Base-by-base conservation (phyloP, 768 basidiomycete species). In the Ramaria sp. region DNA sequence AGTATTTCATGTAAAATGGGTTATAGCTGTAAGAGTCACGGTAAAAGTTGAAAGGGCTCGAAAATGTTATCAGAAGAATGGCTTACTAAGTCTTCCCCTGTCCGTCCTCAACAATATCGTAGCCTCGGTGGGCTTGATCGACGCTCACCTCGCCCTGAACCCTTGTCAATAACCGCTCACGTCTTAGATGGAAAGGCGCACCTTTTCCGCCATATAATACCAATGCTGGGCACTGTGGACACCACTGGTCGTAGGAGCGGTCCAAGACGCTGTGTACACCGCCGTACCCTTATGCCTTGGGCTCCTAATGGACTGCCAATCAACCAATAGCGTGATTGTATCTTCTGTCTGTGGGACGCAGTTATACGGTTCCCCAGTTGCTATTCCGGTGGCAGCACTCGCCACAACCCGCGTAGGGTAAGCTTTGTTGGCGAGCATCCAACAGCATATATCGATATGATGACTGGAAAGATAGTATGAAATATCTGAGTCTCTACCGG, bases 401-500 rank as follows among this genome's bases (percentile, higher is more conserved):
- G 90, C 92, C 37, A 91, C 85, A 48, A 96, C 93, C 54, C 88
- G 81, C 60, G 87, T 88, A 22, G 86, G 85, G 48, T 84, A 65
- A 27, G 84, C 88, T 55, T 75, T 78, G 64, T 79, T 83, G 61
- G 86, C 83, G 58, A 89, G 71, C 57, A 88, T 85, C 87, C 87
- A 88, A 66, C 84, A 86, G 67, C 82, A 85, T 59, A 88, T 86
- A 61, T 90, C 90, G 63, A 94, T 87, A 69, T 95, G 91, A 68
- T 95, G 93, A 37, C 91, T 94, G 56, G 91, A 94, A 57, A 95
- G 82, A 68, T 96, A 95, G 69, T 94, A 94, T 84, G 86, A 90
- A 70, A 95, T 93, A 61, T 95, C 92, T 32, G 88, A 89, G 66
- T 93, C 89, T 69, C 85, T 90, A 36, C 92, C 93, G 24, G 92